Percentiles rank a stretch among this genome's conserved stretches.
These are phyloP conservation scores for Botrytis paeoniae DNA, from an alignment of 2,329 filamentous ascomycete species.

Conservation along the genomic window DNA sequence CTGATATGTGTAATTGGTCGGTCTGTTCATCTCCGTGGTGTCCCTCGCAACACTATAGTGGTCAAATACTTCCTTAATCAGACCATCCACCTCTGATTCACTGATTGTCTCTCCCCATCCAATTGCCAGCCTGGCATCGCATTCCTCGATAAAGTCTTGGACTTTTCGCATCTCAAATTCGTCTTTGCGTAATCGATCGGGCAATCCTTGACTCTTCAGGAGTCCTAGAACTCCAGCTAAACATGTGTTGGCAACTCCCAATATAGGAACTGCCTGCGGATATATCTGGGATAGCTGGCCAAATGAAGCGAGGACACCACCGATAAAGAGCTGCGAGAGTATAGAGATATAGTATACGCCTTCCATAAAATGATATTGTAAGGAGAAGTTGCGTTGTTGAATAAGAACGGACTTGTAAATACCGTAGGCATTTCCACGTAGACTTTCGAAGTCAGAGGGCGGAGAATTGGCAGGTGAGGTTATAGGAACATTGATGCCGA, in stretches of 20 bases:
- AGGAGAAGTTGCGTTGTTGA: constrained; percentile 36
- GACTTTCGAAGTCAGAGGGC: constrained; percentile 27
- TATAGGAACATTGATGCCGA: constrained; percentile 9
- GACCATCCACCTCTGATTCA: constrained; percentile 26
- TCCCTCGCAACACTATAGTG: constrained; percentile 33
- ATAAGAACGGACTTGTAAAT: constrained; percentile 43
- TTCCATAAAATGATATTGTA: constrained; percentile 40
- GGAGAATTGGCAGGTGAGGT: not conserved
- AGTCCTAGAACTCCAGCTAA: constrained; percentile 60
- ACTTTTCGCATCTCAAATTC: constrained; percentile 46
- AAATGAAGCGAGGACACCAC: constrained; percentile 47
- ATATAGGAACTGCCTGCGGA: constrained; percentile 50
- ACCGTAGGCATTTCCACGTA: constrained; percentile 22
- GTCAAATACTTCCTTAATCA: constrained; percentile 32
- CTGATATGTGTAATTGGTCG: constrained; percentile 32
- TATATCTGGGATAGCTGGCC: constrained; percentile 48
- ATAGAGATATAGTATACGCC: constrained; percentile 44
- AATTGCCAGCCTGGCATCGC: constrained; percentile 45
- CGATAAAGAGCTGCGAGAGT: constrained; percentile 47
- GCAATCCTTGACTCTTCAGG: constrained; percentile 50
- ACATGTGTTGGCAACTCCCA: constrained; percentile 61
- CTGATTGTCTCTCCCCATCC: constrained; percentile 23
- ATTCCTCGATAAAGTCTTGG: constrained; percentile 54
- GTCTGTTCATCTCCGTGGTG: constrained; percentile 33
- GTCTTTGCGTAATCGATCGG: constrained; percentile 47